Base-by-base conservation (phyloP, 1,284 basidiomycete species). In the Pisolithus thermaeus region DNA sequence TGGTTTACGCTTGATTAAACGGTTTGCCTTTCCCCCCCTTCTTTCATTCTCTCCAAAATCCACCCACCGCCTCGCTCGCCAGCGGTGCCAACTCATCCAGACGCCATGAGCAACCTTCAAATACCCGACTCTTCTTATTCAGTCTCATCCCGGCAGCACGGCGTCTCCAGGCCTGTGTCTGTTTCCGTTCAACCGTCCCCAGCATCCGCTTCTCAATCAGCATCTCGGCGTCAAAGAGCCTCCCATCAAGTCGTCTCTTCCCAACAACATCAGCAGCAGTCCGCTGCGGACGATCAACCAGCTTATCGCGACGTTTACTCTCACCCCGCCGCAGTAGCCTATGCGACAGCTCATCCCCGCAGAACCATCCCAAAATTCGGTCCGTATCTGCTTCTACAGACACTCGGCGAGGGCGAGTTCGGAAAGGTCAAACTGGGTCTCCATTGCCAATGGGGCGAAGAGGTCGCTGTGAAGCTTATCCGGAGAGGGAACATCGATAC, bases 401-500 rank as follows among this genome's bases (percentile, higher is more conserved):
- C 94, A 0, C 78, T 97, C 11, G 95, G 97, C 43, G 96, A 99
- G 70, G 97, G 97, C 61, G 97, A 99, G 75, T 99, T 99, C 67
- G 97, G 96, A 52, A 99, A 99, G 69, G 96, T 99, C 73, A 99
- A 99, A 70, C 83, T 99, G 25, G 97, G 97, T 8, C 79, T 99
- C 44, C 96, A 99, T 68, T 79, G 78, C 58, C 87, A 92, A 58
- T 98, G 90, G 84, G 96, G 94, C 27, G 95, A 98, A 69, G 96
- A 99, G 68, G 95, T 97, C n/a, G 97, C 97, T 14, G 94, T 99
- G 68, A 99, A 99, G 76, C 79, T 99, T 58, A 98, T 99, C 64
- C 84, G 95, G 55, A 76, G 94, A 46, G 93, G 94, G 32, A 97
- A 90, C 68, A 85, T 99, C 54, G 95, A 97, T 60, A 87, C 83